Conservation (phyloP, 2,329 filamentous ascomycete species). For the Alternaria ventricosa region DNA sequence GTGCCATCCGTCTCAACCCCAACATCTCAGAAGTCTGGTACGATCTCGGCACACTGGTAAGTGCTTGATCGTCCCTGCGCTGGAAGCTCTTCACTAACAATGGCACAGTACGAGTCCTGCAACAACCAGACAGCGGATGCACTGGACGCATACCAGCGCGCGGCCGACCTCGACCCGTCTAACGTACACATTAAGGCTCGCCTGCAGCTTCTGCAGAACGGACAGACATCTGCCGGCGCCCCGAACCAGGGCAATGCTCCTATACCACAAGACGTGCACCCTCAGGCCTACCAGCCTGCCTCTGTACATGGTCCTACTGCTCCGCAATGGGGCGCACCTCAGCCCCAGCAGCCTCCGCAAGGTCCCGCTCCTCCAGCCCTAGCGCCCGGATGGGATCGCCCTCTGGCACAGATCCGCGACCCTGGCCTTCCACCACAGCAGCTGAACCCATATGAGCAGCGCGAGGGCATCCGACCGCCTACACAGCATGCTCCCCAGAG, state of each 20-base stretch:
- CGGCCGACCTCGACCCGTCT: slow-evolving; percentile 88
- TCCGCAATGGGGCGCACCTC: slow-evolving; percentile 87
- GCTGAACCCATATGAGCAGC: slow-evolving; percentile 81
- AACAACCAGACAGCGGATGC: slow-evolving; percentile 99
- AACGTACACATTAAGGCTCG: slow-evolving; percentile 98
- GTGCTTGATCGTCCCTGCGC: slow-evolving; percentile 45
- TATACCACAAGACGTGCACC: slow-evolving; percentile 95
- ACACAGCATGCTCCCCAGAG: slow-evolving; percentile 69
- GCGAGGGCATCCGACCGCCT: slow-evolving; percentile 73
- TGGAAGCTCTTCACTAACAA: slow-evolving; percentile 19
- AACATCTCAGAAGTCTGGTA: slow-evolving; percentile 99
- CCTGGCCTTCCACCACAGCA: slow-evolving; percentile 70
- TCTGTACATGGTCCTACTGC: slow-evolving; percentile 83
- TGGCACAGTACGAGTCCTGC: slow-evolving; percentile 86
- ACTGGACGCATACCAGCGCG: slow-evolving; percentile 91
- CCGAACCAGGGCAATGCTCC: slow-evolving; percentile 76
- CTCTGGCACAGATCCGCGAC: slow-evolving; percentile 76
- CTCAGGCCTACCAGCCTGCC: slow-evolving; percentile 86
- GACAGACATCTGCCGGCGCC: slow-evolving; percentile 72
- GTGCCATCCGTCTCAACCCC: slow-evolving; percentile 93
- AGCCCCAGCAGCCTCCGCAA: slow-evolving; percentile 67
- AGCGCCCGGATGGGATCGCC: slow-evolving; percentile 64
- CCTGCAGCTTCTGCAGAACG: slow-evolving; percentile 84
- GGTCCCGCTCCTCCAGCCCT: slow-evolving; percentile 67
- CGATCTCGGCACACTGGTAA: slow-evolving; percentile 90